A percentile compares a stretch with the other conserved stretches of the same genome.
Evolutionary conservation across 2,329 filamentous ascomycete genomes (phyloP).

Genomic region (Thelonectria discophora): DNA sequence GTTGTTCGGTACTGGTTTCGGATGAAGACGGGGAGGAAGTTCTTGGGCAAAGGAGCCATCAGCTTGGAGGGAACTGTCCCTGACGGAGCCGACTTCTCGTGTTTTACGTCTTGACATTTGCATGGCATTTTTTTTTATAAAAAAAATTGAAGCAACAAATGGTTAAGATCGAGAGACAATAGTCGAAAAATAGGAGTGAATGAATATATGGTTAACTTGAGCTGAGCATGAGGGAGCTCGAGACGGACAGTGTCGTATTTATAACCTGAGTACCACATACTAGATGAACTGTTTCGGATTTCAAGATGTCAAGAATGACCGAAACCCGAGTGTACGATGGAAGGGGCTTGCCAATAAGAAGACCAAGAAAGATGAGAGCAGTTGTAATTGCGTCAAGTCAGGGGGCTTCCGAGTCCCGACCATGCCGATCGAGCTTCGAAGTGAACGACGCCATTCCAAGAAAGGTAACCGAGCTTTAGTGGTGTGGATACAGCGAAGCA

Average conservation of each 20-base stretch:
- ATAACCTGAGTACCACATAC: too few species aligned
- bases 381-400: neutral
- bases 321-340: too few species aligned
- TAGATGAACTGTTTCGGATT: too few species aligned
- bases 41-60: constrained; percentile 23
- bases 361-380: neutral
- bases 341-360: too few species aligned
- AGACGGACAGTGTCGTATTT: too few species aligned
- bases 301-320: too few species aligned
- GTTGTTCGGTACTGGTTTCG: constrained; percentile 37
- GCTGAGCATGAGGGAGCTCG: too few species aligned
- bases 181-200: too few species aligned
- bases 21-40: constrained; percentile 26
- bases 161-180: neutral
- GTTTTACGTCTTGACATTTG: constrained; percentile 3
- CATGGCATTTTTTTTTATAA: constrained; percentile 22
- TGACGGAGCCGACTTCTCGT: neutral
- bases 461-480: neutral
- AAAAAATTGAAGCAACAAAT: neutral
- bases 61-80: constrained; percentile 18
- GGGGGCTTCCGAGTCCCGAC: too few species aligned
- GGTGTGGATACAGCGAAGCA: neutral
- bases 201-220: too few species aligned
- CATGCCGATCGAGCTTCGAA: neutral
- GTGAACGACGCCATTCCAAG: neutral